phyloP scores from a whole-genome alignment of 129 eudicot species.

The Chrysanthemum seticuspe region DNA sequence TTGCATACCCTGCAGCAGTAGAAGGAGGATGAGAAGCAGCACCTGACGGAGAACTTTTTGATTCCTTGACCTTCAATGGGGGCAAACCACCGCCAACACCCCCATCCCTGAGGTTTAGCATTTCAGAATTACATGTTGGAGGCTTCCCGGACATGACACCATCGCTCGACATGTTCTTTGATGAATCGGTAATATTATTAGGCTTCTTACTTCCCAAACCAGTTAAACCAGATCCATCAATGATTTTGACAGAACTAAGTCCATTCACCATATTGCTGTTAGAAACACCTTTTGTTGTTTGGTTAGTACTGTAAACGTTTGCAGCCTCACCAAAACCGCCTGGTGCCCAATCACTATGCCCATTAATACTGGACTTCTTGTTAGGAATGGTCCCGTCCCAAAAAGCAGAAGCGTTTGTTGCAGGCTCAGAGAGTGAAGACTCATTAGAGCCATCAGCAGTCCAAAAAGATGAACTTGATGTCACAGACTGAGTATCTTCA shows the following conservation, averaged over 20 bases:
- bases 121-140: slow-evolving; percentile 19
- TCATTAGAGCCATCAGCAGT: slow-evolving; percentile 36
- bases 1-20: slow-evolving; percentile 20
- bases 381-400: slow-evolving; percentile 44
- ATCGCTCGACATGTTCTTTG: slow-evolving; percentile 25
- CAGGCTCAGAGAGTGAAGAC: slow-evolving; percentile 42
- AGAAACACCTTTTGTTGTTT: slow-evolving; percentile 6
- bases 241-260: slow-evolving; percentile 1
- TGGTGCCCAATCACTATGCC: slow-evolving; percentile 28
- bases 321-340: slow-evolving; percentile 26
- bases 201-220: slow-evolving; percentile 30
- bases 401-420: slow-evolving; percentile 50
- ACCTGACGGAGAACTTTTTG: slow-evolving; percentile 14
- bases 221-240: slow-evolving; percentile 28
- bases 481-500: slow-evolving; percentile 31
- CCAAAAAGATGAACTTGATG: slow-evolving; percentile 35
- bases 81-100: slow-evolving; percentile 4
- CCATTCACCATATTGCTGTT: slow-evolving; percentile 19
- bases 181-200: slow-evolving; percentile 8
- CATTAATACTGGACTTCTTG: slow-evolving; percentile 28
- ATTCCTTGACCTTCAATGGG: slow-evolving; percentile 25
- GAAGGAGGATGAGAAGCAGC: slow-evolving; percentile 10
- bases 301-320: slow-evolving; percentile 16
- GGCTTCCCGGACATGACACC: slow-evolving; percentile 21
- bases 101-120: slow-evolving; percentile 18